Evolutionary conservation across 306 rosid genomes (phyloP).

Genomic region (Oemleria cerasiformis): DNA sequence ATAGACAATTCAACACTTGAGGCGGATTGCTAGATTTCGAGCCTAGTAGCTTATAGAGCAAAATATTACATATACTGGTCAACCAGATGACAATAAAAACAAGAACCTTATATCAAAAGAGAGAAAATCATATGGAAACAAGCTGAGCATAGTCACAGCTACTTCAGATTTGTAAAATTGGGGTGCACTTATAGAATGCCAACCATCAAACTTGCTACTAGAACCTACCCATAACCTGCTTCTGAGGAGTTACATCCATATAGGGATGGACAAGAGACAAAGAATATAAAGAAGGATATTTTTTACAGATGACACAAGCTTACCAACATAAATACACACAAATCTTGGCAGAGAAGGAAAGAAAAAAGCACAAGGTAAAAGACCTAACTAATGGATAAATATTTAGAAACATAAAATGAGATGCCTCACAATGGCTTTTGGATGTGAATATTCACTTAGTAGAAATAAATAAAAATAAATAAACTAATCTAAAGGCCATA

Average conservation of each 20-base stretch:
- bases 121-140: background rate
- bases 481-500: constrained; percentile 5
- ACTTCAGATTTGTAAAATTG: background rate
- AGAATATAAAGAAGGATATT: background rate
- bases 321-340: background rate
- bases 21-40: constrained; percentile 2
- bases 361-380: background rate
- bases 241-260: background rate
- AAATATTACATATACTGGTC: background rate
- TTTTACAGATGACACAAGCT: background rate
- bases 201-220: background rate
- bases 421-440: background rate
- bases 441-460: background rate
- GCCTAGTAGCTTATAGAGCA: too few relatives aligned
- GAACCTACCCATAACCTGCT: constrained; percentile 1
- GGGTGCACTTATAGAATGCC: background rate
- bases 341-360: background rate
- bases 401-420: background rate
- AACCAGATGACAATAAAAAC: background rate
- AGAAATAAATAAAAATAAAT: background rate
- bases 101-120: background rate
- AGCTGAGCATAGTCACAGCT: background rate
- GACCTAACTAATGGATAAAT: too few relatives aligned
- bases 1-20: too few relatives aligned
- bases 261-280: background rate